Base-by-base conservation (phyloP, 1,139 yeast species). In the Debaryomyces psychrophilus region DNA sequence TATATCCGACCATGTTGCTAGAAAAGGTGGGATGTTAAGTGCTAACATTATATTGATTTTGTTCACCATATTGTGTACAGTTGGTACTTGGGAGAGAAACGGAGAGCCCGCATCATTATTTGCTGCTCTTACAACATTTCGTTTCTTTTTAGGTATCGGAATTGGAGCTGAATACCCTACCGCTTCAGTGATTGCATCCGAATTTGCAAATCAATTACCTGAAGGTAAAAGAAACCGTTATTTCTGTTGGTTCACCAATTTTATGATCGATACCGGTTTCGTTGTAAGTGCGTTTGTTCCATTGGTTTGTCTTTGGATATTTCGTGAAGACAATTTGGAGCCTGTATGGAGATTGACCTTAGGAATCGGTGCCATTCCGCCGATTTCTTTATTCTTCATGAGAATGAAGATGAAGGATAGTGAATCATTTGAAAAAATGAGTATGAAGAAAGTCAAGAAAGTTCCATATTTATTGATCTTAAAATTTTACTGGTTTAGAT, bases 121-220 rank as follows among this genome's bases (percentile, higher is more conserved):
- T 55, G 84, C 90, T 5, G 93, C 96, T 17, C 71, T 92, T 43
- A 89, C 96, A 9, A 85, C 84, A 14, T 89, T 87, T 65, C 79
- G 98, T 64, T 88, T 89, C 68, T 87, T 92, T 65, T 73, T 92
- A 45, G 97, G 97, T 65, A 76, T 87, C 54, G 95, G 90, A 52
- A 81, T 82, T 59, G 93, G 93, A 55, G 92, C 95, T 44, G 98
- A 92, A 69, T 92, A 92, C 63, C 96, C 97, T 38, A 86, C 96
- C 20, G 90, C 96, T 31, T 87, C 96, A 2, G 95, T 92, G 23
- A 95, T 96, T 41, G 90, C 96, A 53, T 92, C 97, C 26, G 98
- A 92, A 68, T 95, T 95, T 41, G 85, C 95, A 35, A 83, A 87
- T 48, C 73, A 81, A 57, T 73, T 90, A 58, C 89, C 95, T 23